Conservation (phyloP, 2,329 filamentous ascomycete species). For the Sclerotinia borealis region DNA sequence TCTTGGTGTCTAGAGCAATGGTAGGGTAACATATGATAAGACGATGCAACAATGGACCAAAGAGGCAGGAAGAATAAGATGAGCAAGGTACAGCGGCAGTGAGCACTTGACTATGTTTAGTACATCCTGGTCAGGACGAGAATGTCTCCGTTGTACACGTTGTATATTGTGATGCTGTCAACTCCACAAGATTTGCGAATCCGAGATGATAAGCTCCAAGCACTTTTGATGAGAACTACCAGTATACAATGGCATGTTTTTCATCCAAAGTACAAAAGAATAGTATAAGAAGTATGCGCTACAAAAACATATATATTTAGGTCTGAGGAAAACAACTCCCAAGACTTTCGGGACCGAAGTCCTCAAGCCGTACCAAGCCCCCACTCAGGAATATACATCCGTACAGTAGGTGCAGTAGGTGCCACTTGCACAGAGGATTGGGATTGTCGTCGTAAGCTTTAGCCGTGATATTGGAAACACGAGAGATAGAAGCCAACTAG, state of each 20-base stretch:
- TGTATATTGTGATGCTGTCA: neutral
- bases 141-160: neutral
- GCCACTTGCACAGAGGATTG: neutral
- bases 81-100: neutral
- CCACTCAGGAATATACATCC: neutral
- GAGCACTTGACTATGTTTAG: neutral
- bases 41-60: neutral
- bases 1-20: neutral
- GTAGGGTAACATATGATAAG: neutral
- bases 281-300: neutral
- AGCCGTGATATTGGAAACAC: slow-evolving; percentile 1
- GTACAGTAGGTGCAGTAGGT: neutral
- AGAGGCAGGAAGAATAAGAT: neutral
- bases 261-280: neutral
- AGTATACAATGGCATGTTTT: neutral
- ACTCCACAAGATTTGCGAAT: neutral
- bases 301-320: neutral
- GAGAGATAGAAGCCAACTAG: neutral
- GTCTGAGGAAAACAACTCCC: neutral
- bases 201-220: neutral
- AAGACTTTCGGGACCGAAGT: neutral
- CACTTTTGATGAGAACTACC: neutral
- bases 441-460: slow-evolving; percentile 11
- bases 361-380: neutral
- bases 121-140: neutral